Evolutionary conservation across 768 basidiomycete species (phyloP).

Genomic region (Pisolithus marmoratus): DNA sequence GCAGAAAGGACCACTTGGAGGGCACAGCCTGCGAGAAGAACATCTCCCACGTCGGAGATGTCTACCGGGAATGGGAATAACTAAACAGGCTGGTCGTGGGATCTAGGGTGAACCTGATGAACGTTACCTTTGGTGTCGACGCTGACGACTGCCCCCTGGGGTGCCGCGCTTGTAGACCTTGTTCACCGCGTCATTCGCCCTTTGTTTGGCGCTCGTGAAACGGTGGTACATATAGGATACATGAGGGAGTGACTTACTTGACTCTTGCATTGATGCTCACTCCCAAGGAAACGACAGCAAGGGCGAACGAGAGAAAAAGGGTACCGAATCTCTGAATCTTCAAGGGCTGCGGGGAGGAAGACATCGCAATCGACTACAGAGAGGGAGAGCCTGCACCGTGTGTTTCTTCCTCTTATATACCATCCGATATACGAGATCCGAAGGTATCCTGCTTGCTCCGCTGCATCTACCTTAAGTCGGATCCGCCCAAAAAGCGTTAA

Average conservation of each 20-base stretch:
- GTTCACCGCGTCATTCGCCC: conserved; percentile 10
- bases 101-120: too few relatives aligned
- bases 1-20: conserved; percentile 28
- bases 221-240: not conserved
- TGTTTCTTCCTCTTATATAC: too few relatives aligned
- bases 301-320: conserved; percentile 28
- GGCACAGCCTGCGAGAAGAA: conserved; percentile 31
- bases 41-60: conserved; percentile 33
- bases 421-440: too few relatives aligned
- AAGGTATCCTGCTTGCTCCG: too few relatives aligned
- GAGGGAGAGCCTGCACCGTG: too few relatives aligned
- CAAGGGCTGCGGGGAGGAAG: not conserved
- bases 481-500: too few relatives aligned
- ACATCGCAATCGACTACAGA: conserved; percentile 2
- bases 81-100: not conserved
- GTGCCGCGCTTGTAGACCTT: conserved; percentile 5
- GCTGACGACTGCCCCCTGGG: conserved; percentile 4
- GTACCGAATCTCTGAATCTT: conserved; percentile 12
- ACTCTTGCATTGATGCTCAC: conserved; percentile 17
- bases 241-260: conserved; percentile 10
- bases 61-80: conserved; percentile 22
- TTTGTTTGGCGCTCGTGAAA: not conserved
- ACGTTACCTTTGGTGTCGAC: conserved; percentile 12
- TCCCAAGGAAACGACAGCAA: conserved; percentile 17
- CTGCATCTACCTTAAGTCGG: too few relatives aligned